phyloP scores from a whole-genome alignment of 371 early-diverging fungal genomes.

The Mucor racemosus region DNA sequence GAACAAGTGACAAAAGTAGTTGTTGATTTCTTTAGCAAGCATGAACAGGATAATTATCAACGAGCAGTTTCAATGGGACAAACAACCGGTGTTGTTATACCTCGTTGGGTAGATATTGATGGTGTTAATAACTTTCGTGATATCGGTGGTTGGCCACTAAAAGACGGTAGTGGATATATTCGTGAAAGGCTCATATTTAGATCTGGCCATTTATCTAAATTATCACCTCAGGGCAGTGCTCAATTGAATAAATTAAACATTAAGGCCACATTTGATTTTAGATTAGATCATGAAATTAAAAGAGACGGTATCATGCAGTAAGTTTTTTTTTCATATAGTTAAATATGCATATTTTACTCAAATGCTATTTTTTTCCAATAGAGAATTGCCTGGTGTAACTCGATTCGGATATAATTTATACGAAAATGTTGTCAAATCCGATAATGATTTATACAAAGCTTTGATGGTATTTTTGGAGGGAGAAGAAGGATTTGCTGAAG shows the following conservation, averaged over 20 bases:
- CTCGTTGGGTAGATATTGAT: conserved; percentile 58
- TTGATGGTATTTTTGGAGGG: conserved; percentile 24
- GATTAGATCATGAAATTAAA: conserved; percentile 59
- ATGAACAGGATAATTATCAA: conserved; percentile 42
- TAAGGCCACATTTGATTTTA: conserved; percentile 61
- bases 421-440: conserved; percentile 18
- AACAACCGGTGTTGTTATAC: conserved; percentile 27
- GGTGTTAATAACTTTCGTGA: conserved; percentile 71
- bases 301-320: conserved; percentile 53
- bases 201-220: conserved; percentile 32
- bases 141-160: conserved; percentile 59
- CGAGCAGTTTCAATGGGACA: conserved; percentile 44
- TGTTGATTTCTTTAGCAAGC: conserved; percentile 42
- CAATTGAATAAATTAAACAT: conserved; percentile 55
- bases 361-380: not conserved
- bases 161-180: conserved; percentile 52
- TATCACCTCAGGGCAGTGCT: conserved; percentile 51
- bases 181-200: conserved; percentile 49
- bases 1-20: conserved; percentile 50
- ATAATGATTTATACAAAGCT: conserved; percentile 11
- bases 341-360: not conserved
- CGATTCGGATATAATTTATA: conserved; percentile 22
- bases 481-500: conserved; percentile 30
- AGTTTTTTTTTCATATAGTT: not conserved
- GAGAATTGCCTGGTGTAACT: conserved; percentile 21